These are phyloP conservation scores for Paspalum notatum DNA, from an alignment of 176 grass and related monocot species.

Conservation along the genomic window DNA sequence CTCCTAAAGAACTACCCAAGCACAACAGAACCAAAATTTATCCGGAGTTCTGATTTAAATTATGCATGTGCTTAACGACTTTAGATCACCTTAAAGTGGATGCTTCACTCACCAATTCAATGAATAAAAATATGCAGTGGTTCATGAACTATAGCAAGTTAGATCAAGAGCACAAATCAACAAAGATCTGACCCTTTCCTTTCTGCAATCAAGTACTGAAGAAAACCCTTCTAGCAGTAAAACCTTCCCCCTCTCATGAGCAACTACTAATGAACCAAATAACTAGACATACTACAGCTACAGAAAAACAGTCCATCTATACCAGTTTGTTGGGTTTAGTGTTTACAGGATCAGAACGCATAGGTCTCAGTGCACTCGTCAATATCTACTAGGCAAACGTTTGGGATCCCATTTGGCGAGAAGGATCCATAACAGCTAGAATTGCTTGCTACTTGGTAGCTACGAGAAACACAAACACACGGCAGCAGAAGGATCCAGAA, in stretches of 20 bases:
- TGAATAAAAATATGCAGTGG: neutral
- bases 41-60: neutral
- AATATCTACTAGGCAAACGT: neutral
- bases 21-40: neutral
- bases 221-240: neutral
- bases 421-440: neutral
- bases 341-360: neutral
- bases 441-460: neutral
- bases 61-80: neutral
- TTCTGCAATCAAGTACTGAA: neutral
- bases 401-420: neutral
- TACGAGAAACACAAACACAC: neutral
- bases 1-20: neutral
- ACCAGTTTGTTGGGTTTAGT: neutral
- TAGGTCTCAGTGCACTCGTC: neutral
- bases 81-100: neutral
- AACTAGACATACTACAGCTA: neutral
- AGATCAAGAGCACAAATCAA: neutral
- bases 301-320: neutral
- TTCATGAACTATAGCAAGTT: neutral
- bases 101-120: neutral
- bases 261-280: neutral
- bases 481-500: slow-evolving; percentile 10
- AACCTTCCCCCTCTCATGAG: neutral
- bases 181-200: neutral